Base-by-base conservation (phyloP, 495 filamentous ascomycete species). In the Penicillium ochrochloron region DNA sequence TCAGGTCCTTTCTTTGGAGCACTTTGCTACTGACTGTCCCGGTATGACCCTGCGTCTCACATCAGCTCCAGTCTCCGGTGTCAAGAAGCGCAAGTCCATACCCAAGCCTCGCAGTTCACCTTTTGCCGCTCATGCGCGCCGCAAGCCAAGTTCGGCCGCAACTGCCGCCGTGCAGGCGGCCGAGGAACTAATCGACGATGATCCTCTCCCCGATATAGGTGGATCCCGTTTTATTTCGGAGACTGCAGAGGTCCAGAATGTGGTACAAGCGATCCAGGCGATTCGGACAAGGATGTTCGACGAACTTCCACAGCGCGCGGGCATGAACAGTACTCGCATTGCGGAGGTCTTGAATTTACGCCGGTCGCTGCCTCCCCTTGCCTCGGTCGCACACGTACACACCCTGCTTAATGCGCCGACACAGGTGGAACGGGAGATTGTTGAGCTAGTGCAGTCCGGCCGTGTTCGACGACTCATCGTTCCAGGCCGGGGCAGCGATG, bases 271-370 rank as follows among this genome's bases (percentile, higher is more conserved):
- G 10, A 83, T 94, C 27, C 69, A 78, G 39, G 85, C 90, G 69
- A 86, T 89, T 21, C 82, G 80, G 27, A 70, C 68, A 6, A 83
- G 75, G 65, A 93, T 91, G 85, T 96, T 93, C 72, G 83, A 85
- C 50, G 80, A 83, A 9, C 76, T 95, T 3, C 91, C 92, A 7
- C 78, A 85, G 23, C 80, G 81, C 8, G 79, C 86, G 1, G 92
- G 91, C 12, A 92, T 95, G 88, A 90, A 88, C 69, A 90, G 88
- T 41, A 87, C 82, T 1, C 84, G 88, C 15, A 89, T 91, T 29
- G 84, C 90, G 12, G 85, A 92, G 66, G 81, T 91, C 2, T 80
- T 94, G 52, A 90, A 90, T 64, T 85, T 87, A 68, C 85, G 91
- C 23, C 78, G 76, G 27, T 81, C 78, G 14, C 72, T 96, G 34